Evolutionary conservation across 345 rosid genomes (phyloP).

Genomic region (Eucalyptus erythrocorys): DNA sequence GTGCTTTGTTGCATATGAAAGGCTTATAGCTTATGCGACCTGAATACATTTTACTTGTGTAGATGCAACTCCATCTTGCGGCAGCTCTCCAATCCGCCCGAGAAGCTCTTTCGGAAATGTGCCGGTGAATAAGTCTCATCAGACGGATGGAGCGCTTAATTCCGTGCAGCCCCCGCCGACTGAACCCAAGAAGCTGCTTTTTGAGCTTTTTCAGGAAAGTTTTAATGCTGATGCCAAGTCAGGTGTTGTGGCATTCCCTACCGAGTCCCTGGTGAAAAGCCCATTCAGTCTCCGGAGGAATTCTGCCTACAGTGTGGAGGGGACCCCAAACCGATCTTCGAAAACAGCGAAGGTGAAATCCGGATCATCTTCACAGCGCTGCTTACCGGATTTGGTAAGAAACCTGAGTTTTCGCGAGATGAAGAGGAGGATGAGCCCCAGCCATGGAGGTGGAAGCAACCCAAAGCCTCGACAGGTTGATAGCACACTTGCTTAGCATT

Average conservation of each 20-base stretch:
- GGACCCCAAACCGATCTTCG: not conserved
- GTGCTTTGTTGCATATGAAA: not conserved
- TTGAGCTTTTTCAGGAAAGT: constrained; percentile 48
- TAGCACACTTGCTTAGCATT: not conserved
- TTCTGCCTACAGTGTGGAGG: constrained; percentile 2
- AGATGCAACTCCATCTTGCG: constrained; percentile 17
- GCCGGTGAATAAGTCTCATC: not conserved
- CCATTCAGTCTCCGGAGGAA: not conserved
- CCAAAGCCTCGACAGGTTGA: not conserved
- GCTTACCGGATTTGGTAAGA: constrained; percentile 34
- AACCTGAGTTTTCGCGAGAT: constrained; percentile 33
- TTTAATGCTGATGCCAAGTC: not conserved
- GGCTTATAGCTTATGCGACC: not conserved
- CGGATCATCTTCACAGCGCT: constrained; percentile 14
- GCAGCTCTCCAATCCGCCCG: constrained; percentile 23
- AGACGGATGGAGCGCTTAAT: not conserved
- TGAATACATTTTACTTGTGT: not conserved
- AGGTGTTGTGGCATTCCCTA: not conserved
- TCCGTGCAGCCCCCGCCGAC: constrained; percentile 7
- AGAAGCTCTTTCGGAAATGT: constrained; percentile 6
- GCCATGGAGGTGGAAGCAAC: not conserved
- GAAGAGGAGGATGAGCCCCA: constrained; percentile 20
- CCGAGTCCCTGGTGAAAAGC: not conserved
- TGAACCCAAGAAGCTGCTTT: constrained; percentile 35
- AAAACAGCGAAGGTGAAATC: constrained; percentile 9